Conservation (phyloP, 2,329 filamentous ascomycete genomes). For the Pseudopyrenochaeta lycopersici region DNA sequence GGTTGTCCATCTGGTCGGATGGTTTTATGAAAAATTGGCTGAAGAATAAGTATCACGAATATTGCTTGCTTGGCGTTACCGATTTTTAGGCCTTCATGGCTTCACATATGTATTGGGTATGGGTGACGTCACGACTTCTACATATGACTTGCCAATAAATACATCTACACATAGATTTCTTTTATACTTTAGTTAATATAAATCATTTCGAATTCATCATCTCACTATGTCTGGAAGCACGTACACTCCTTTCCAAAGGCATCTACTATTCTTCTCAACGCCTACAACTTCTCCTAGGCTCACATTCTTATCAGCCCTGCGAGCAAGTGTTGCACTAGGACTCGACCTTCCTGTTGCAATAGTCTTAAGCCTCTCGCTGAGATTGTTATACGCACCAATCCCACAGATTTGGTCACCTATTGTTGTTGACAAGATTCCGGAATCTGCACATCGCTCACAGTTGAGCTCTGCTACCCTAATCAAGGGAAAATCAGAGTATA, state of each 20-base stretch:
- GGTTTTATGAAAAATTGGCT: conserved; percentile 41
- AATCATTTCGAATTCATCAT: not conserved
- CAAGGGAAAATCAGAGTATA: conserved; percentile 19
- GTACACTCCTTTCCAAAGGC: conserved; percentile 30
- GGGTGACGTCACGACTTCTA: not conserved
- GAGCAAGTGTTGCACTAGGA: conserved; percentile 24
- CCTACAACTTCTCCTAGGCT: conserved; percentile 27
- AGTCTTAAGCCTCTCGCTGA: conserved; percentile 26
- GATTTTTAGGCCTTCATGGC: too few species aligned
- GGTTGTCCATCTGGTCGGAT: conserved; percentile 49
- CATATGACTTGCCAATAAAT: not conserved
- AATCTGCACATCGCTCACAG: conserved; percentile 25
- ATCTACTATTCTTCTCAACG: conserved; percentile 33
- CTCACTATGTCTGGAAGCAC: conserved; percentile 18
- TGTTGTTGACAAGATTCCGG: conserved; percentile 25
- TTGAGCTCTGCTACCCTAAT: conserved; percentile 13
- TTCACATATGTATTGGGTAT: not conserved
- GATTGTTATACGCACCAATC: conserved; percentile 27
- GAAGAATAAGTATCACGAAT: not conserved
- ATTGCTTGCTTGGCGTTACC: too few species aligned
- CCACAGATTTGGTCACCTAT: conserved; percentile 24
- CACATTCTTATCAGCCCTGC: conserved; percentile 26
- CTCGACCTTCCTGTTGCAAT: conserved; percentile 31
- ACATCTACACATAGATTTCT: not conserved
- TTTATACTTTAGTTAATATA: not conserved